Base-by-base conservation (phyloP, 129 eudicot species). In the Escallonia herrerae region DNA sequence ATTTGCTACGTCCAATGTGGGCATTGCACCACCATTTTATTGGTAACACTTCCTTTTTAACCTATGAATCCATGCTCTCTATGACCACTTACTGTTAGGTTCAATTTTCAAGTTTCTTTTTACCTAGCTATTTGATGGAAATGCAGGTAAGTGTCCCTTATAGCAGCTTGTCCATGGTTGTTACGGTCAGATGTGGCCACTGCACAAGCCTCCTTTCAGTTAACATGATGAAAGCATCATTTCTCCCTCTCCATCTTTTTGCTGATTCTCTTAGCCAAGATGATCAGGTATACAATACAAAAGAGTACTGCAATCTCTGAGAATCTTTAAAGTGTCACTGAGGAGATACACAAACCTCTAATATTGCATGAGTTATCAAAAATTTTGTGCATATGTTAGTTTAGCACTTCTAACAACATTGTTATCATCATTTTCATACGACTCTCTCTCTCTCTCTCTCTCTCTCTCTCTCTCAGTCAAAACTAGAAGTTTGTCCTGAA, bases 1-100 rank as follows among this genome's bases (percentile, higher is more conserved):
- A 83, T 91, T 45, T 91, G 95, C 83, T 88, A 91, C 66, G 87
- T 91, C 39, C 90, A 85, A 79, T 91, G 97, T 66, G 79, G 90
- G 57, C 81, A 74, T 65, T 91, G 97, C 87, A 70, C 83, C 65
- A 91, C 97, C 52, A 67, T 88, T 68, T 74, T 91, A 77, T 85
- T 91, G 83, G 97, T 91, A 87, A 43, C 39, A 40, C 41, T 22
- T 66, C 11, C n/a, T n/a, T n/a, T n/a, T n/a, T n/a, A n/a, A n/a
- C n/a, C n/a, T n/a, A n/a, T n/a, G n/a, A n/a, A n/a, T n/a, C n/a
- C n/a, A n/a, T n/a, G n/a, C n/a, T n/a, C n/a, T n/a, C n/a, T n/a
- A n/a, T n/a, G n/a, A n/a, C n/a, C n/a, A n/a, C n/a, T n/a, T n/a
- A n/a, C n/a, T n/a, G n/a, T n/a, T n/a, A n/a, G n/a, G n/a, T n/a